Evolutionary conservation across 169 alveolate species (phyloP), one percentile per base, ranked within the genome.

Genomic region (Cryptosporidium canis): DNA sequence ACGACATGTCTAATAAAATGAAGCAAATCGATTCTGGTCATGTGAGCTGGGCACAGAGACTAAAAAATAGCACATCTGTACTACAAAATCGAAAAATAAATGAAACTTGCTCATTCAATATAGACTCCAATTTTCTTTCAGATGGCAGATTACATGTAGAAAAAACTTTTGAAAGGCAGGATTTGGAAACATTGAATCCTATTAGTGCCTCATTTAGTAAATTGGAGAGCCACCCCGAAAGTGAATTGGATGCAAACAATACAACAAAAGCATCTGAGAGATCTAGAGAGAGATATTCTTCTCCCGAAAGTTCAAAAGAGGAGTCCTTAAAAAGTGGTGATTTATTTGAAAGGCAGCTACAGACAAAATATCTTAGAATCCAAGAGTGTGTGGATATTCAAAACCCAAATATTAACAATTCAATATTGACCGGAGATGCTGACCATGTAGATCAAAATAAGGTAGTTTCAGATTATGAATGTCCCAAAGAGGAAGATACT

Each of bases 31-130:
- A 41, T 56, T 1, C 71, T 24, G 68, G 84, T 1, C 83, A 65
- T 7, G 85, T 77, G 4, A 77, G 85, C 18, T 77, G 85, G 85
- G 85, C 85, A 27, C 85, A 77, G 24, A 77, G 85, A 48, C 72
- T 77, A 5, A 77, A 77, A 44, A 77, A 77, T 18, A 77, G 85
- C 37, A 77, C 85, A 6, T 33, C 43, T 35, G 39, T 24, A 56
- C 27, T 55, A 2, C 56, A 77, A 2, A 14, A 21, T 14, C 12
- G 14, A 24, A 77, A 77, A 48, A 35, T 21, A 33, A 35, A 24
- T 33, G 61, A 14, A 3, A 9, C 2, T 16, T 33, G 45, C 12
- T 31, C 68, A 31, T 12, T 44, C 7, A 61, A 61, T 61, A 12
- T 2, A 7, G 68, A 61, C 6, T 31, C 45, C 6, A 35, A 21